Base-by-base conservation (phyloP, 1,139 yeast species). In the Lodderomyces parapsilosis region DNA sequence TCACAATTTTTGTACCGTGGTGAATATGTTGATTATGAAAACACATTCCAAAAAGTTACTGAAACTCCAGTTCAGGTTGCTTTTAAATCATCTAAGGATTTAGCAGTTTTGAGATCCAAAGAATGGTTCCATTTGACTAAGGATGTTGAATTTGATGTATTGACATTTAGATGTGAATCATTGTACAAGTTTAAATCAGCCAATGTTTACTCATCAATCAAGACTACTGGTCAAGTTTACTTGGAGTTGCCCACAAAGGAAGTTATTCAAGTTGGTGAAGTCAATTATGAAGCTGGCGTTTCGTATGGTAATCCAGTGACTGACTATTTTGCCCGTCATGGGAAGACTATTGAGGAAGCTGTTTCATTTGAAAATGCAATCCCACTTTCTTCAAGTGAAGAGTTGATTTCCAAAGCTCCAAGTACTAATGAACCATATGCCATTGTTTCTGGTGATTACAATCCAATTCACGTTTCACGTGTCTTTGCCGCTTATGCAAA, bases 1-100 rank as follows among this genome's bases (percentile, higher is more conserved):
- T 89, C 98, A 44, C 87, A 91, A 57, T 93, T 93, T 83, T 86
- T 94, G 71, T 93, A 93, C 83, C 82, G 99, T 65, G 99, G 99
- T 53, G 77, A 75, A 43, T 93, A 93, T 74, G 60, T 63, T 34
- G 99, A 94, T 67, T 94, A 78, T 62, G 86, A 84, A 63, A 90
- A 91, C 73, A 89, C 99, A 36, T 93, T 93, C 83, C 86, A 88
- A 70, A 87, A 87, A 69, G 81, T 80, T 51, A 75, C 81, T 48
- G 99, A 93, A 71, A 82, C 91, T 49, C 96, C 97, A 46, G 86
- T 85, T 60, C 86, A 91, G 71, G 76, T 93, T 49, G 66, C 78
- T 35, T 74, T 93, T 61, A 76, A 76, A 50, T 68, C 91, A 42
- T 76, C 89, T 41, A 91, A 89, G 75, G 99, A 93, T 59, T 85